Conservation (phyloP, 768 basidiomycete genomes). For the Auriscalpium microsporum region DNA sequence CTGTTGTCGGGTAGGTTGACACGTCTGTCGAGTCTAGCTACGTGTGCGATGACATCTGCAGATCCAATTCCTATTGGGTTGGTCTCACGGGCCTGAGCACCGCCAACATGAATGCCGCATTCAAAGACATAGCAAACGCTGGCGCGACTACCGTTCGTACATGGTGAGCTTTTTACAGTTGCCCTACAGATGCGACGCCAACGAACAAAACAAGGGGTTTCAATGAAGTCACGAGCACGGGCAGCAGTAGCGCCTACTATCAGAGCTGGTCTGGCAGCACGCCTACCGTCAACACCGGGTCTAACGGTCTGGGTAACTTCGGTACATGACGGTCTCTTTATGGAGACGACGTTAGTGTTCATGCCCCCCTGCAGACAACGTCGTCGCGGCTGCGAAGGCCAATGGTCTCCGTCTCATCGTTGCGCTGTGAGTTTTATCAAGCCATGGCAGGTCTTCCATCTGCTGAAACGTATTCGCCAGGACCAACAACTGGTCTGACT, state of each 20-base stretch:
- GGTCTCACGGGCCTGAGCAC: constrained; percentile 38
- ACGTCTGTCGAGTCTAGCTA: not conserved
- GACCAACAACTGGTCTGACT: constrained; percentile 60
- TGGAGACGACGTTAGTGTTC: not conserved
- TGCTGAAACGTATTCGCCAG: constrained; percentile 18
- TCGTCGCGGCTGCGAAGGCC: constrained; percentile 51
- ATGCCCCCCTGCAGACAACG: constrained; percentile 29
- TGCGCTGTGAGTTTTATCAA: constrained; percentile 34
- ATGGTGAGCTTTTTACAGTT: constrained; percentile 25
- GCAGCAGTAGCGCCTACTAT: constrained; percentile 35
- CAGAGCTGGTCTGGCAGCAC: constrained; percentile 44
- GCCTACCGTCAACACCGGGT: constrained; percentile 46
- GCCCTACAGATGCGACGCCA: too few species aligned
- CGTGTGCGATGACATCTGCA: constrained; percentile 3
- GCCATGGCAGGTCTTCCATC: not conserved
- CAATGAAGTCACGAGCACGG: constrained; percentile 44
- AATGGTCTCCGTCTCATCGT: constrained; percentile 55
- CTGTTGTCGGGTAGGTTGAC: constrained; percentile 40
- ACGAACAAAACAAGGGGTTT: constrained; percentile 33
- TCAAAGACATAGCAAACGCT: constrained; percentile 40
- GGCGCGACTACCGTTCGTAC: constrained; percentile 49
- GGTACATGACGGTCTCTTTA: constrained; percentile 22
- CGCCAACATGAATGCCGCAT: constrained; percentile 43
- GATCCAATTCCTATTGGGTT: too few species aligned
- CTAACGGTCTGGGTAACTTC: constrained; percentile 43